phyloP scores from a whole-genome alignment of 2,329 filamentous ascomycete species.

The Xylaria sp. region DNA sequence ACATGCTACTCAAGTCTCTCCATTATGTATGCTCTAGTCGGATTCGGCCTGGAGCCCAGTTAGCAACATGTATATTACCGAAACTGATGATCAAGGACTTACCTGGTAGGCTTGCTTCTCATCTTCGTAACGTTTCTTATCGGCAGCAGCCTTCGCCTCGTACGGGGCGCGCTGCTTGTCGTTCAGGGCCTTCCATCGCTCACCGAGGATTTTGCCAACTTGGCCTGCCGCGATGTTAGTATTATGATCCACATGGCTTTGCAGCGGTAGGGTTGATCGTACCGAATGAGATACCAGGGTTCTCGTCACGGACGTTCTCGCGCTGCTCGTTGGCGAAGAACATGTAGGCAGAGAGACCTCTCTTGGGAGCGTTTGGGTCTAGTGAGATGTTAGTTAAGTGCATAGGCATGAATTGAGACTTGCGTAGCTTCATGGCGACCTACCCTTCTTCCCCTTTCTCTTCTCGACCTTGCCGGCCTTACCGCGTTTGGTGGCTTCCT shows the following conservation, averaged over 20 bases:
- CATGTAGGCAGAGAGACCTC: slow-evolving; percentile 99
- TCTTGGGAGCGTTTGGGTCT: slow-evolving; percentile 99
- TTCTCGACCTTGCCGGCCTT: slow-evolving; percentile 58
- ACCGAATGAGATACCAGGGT: slow-evolving; percentile 97
- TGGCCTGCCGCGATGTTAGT: slow-evolving; percentile 64
- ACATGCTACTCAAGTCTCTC: neutral
- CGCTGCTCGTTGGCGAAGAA: slow-evolving; percentile 99
- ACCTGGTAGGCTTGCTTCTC: slow-evolving; percentile 96
- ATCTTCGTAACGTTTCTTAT: slow-evolving; percentile 99
- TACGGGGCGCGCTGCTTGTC: slow-evolving; percentile 94
- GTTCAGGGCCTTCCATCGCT: slow-evolving; percentile 96
- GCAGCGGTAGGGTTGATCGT: slow-evolving; percentile 44
- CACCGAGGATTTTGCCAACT: slow-evolving; percentile 96
- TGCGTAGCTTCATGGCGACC: slow-evolving; percentile 35
- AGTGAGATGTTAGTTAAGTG: slow-evolving; percentile 23
- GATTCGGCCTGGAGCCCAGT: slow-evolving; percentile 41
- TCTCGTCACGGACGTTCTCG: slow-evolving; percentile 97
- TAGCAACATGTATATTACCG: slow-evolving; percentile 10
- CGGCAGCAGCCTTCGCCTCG: slow-evolving; percentile 92
- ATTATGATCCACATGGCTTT: neutral
- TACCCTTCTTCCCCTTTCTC: slow-evolving; percentile 66
- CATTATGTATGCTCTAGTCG: slow-evolving; percentile 40
- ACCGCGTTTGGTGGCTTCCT: slow-evolving; percentile 62
- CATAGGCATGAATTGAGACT: neutral
- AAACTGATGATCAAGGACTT: slow-evolving; percentile 47